These are phyloP conservation scores for Gnaphalium uliginosum DNA, from an alignment of 129 eudicot species.

Conservation along the genomic window DNA sequence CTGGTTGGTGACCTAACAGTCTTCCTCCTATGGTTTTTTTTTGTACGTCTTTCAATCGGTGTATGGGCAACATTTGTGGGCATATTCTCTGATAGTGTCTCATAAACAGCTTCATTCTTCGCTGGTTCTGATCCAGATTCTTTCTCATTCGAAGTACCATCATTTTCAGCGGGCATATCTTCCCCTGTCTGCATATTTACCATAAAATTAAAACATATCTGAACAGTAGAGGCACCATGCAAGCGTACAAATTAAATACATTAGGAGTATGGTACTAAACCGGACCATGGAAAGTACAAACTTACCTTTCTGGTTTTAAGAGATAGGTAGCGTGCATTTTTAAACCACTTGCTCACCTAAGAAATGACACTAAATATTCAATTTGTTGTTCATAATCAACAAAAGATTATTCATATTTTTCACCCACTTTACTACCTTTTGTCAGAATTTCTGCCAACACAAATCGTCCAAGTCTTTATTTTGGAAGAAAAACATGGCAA, in stretches of 20 bases:
- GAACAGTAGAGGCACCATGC: not conserved
- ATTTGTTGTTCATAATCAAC: slow-evolving; percentile 12
- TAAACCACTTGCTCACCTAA: slow-evolving; percentile 97
- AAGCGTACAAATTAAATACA: not conserved
- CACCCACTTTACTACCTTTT: not conserved
- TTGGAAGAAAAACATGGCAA: not conserved
- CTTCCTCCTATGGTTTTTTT: slow-evolving; percentile 35
- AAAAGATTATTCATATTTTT: not conserved
- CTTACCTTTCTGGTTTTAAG: slow-evolving; percentile 86
- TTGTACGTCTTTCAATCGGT: slow-evolving; percentile 11
- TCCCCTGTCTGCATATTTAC: slow-evolving; percentile 43
- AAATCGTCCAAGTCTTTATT: not conserved
- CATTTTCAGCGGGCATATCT: slow-evolving; percentile 23
- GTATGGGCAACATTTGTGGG: slow-evolving; percentile 19
- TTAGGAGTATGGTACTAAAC: not conserved
- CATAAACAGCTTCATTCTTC: slow-evolving; percentile 35
- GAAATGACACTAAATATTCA: slow-evolving; percentile 16
- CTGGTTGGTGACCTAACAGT: slow-evolving; percentile 24
- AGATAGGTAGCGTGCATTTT: slow-evolving; percentile 89
- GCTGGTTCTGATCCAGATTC: slow-evolving; percentile 33
- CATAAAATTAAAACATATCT: not conserved
- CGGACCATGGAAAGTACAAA: slow-evolving; percentile 1
- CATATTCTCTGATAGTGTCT: slow-evolving; percentile 28
- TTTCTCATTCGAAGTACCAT: slow-evolving; percentile 37
- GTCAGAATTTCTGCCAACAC: not conserved